A percentile compares a stretch with the other conserved stretches of the same genome.
Evolutionary conservation across 1,139 yeast species (phyloP).

Genomic region (Saccharomyces hybrid): DNA sequence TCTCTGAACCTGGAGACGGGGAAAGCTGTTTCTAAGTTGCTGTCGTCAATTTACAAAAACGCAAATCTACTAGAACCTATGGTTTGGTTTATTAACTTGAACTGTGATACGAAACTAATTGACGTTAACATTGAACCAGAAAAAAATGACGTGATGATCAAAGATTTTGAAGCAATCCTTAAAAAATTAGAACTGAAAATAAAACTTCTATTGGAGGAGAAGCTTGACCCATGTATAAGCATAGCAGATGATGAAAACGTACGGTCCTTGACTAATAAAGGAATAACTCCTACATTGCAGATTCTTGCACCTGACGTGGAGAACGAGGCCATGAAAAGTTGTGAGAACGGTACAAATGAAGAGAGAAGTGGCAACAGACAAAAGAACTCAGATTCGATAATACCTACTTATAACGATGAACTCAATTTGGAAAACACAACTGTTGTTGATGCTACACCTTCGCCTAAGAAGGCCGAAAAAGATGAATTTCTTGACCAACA

Average conservation of each 20-base stretch:
- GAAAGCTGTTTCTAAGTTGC: conserved; percentile 20
- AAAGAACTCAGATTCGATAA: background rate
- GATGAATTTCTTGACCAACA: background rate
- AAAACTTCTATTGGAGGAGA: conserved; percentile 2
- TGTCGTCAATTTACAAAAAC: conserved; percentile 22
- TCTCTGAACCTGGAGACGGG: conserved; percentile 29
- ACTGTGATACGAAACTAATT: conserved; percentile 14
- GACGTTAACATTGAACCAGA: conserved; percentile 42
- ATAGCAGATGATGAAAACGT: background rate
- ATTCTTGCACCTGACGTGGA: background rate
- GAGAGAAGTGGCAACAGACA: background rate
- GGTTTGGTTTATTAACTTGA: conserved; percentile 30
- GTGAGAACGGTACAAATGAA: background rate
- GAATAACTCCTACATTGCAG: background rate
- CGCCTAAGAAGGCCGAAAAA: background rate
- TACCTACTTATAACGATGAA: background rate
- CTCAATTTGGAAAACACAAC: background rate
- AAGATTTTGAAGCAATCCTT: conserved; percentile 17
- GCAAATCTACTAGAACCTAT: conserved; percentile 25
- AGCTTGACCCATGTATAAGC: background rate
- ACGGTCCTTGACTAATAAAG: background rate
- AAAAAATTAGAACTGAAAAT: conserved; percentile 4
- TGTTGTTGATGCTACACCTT: background rate
- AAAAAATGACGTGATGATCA: conserved; percentile 37
- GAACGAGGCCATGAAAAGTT: background rate